Percentiles rank a stretch among this genome's conserved stretches.
Evolutionary conservation across 106 monocot genomes (phyloP).

Genomic region (Allium cepa): DNA sequence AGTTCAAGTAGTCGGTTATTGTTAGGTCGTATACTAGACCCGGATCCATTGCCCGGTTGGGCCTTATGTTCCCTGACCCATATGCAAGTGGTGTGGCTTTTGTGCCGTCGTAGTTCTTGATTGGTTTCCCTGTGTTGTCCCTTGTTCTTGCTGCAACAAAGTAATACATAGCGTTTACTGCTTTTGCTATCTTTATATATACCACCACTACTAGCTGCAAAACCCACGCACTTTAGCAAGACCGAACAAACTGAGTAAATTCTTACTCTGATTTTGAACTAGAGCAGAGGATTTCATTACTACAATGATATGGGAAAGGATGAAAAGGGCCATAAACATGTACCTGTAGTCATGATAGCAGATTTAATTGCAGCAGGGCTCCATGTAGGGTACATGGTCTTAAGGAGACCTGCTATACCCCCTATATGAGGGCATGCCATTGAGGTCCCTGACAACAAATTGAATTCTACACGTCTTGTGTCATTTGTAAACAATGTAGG

Average conservation of each 20-base stretch:
- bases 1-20: constrained; percentile 27
- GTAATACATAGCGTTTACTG: background rate
- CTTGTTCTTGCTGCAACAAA: constrained; percentile 18
- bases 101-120: background rate
- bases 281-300: too few relatives aligned
- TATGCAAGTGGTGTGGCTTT: constrained; percentile 25
- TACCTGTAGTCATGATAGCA: constrained; percentile 54
- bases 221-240: too few relatives aligned
- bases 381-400: constrained; percentile 35
- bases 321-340: too few relatives aligned
- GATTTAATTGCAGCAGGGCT: constrained; percentile 36
- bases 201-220: background rate
- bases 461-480: constrained; percentile 12
- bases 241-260: too few relatives aligned
- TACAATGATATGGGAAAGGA: too few relatives aligned
- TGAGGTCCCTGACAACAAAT: constrained; percentile 29
- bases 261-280: too few relatives aligned
- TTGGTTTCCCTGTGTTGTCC: constrained; percentile 12
- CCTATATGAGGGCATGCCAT: constrained; percentile 54
- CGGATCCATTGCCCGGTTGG: constrained; percentile 37
- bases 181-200: background rate
- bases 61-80: constrained; percentile 36
- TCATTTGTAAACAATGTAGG: background rate
- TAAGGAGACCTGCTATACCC: constrained; percentile 45
- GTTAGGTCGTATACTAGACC: constrained; percentile 45